These are phyloP conservation scores for Tylopilus cervinicoccineus DNA, from an alignment of 768 basidiomycete genomes.

Conservation along the genomic window DNA sequence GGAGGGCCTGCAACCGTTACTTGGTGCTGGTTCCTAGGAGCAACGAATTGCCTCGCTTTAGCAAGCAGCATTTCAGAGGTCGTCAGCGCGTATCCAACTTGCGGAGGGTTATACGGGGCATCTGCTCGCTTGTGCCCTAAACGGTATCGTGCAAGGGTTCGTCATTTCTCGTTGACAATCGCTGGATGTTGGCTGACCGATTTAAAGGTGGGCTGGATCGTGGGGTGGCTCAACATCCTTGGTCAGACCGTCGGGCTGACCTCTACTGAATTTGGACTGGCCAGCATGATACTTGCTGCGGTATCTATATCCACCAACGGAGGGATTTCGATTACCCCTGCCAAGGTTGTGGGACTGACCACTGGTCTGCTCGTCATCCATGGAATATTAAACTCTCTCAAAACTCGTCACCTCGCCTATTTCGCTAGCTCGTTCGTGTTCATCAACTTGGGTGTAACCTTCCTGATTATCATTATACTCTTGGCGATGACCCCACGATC, in stretches of 20 bases:
- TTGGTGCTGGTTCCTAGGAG: constrained; percentile 35
- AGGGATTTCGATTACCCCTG: constrained; percentile 33
- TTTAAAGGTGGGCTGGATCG: constrained; percentile 25
- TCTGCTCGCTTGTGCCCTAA: constrained; percentile 70
- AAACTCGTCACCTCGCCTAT: constrained; percentile 33
- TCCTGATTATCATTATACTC: constrained; percentile 42
- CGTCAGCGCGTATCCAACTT: constrained; percentile 31
- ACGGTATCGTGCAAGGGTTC: constrained; percentile 58
- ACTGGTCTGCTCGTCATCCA: constrained; percentile 38
- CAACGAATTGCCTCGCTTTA: constrained; percentile 26
- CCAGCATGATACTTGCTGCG: constrained; percentile 30
- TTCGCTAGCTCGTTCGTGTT: constrained; percentile 39
- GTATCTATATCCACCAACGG: constrained; percentile 26
- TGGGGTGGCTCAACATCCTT: constrained; percentile 33
- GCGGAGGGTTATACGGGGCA: constrained; percentile 54
- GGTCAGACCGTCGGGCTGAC: constrained; percentile 27
- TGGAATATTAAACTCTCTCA: constrained; percentile 43
- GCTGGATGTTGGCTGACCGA: background rate
- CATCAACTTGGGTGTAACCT: constrained; percentile 41
- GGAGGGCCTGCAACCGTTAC: constrained; percentile 36
- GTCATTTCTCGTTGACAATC: constrained; percentile 7
- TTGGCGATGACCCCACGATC: constrained; percentile 40
- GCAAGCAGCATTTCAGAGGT: constrained; percentile 30
- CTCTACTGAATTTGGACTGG: constrained; percentile 37
- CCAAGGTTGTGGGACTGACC: constrained; percentile 41